Evolutionary conservation across 495 filamentous ascomycete genomes (phyloP), one percentile per base, ranked within the genome.

Genomic region (Friedmanniomyces endolithicus): DNA sequence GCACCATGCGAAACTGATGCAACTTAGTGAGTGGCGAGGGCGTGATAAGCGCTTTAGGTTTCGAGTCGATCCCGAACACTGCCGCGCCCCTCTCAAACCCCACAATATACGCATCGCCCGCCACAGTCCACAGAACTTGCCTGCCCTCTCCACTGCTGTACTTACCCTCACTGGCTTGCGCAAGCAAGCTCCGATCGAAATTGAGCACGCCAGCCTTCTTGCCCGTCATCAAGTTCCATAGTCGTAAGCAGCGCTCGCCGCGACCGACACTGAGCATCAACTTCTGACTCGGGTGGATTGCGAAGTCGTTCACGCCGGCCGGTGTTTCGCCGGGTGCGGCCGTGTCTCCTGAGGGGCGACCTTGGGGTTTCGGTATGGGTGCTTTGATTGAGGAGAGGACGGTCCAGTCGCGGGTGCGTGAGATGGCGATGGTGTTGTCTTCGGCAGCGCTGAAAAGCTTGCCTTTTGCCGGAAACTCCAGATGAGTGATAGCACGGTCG

Each of bases 191-290:
- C 54, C 75, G 73, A 58, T 73, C 77, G 61, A 97, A 96, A 63
- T 85, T 90, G 62, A 97, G 68, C 44, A 95, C 90, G 17, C 88
- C 86, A 17, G 88, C 88, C 68, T 94, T 96, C 74, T 88, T 94
- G 2, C 90, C 94, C 25, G 92, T 97, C 62, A 95, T 87, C 48
- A 99, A 64, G 63, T 99, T 97, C 92, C 92, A 99, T 57, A 97
- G 71, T 58, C 92, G 73, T 85, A 99, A 89, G 62, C 81, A 88
- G 50, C 80, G 78, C 73, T 97, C 94, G 39, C 89, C 89, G 56
- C 82, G 85, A 25, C 85, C 82, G 3, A 97, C 89, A 62, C 80
- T 89, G 45, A 99, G 76, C 82, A 95, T 92, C 50, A 99, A 77
- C 72, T 96, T 97, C 78, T 89, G 86, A 69, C 84, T 89, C 2